These are phyloP conservation scores for Diaporthe sp. DNA, from an alignment of 2,329 filamentous ascomycete genomes.

Conservation along the genomic window DNA sequence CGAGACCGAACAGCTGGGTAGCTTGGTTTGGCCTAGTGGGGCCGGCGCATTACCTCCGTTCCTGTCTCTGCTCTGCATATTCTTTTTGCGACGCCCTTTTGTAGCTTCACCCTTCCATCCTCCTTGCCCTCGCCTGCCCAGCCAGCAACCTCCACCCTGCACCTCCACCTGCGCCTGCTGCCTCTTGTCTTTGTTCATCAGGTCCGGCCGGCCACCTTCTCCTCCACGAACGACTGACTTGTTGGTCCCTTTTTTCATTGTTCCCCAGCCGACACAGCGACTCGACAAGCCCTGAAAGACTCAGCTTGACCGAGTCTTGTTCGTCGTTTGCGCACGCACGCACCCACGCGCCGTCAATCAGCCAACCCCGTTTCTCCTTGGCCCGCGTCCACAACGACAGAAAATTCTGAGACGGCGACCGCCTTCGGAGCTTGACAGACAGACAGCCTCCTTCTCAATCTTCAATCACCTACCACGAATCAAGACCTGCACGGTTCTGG, in stretches of 20 bases:
- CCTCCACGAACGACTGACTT: not conserved
- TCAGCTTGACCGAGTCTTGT: slow-evolving; percentile 10
- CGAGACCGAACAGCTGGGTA: slow-evolving; percentile 8
- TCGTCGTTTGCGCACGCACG: not conserved
- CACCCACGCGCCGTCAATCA: not conserved
- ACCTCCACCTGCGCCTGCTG: slow-evolving; percentile 15
- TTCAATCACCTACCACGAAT: not conserved
- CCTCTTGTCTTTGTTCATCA: slow-evolving; percentile 26
- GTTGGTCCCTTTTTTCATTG: not conserved
- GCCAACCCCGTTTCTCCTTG: slow-evolving; percentile 9
- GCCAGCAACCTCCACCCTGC: slow-evolving; percentile 15
- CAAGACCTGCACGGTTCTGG: slow-evolving; percentile 9
- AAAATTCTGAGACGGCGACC: slow-evolving; percentile 14
- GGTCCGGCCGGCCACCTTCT: not conserved
- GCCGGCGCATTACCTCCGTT: slow-evolving; percentile 33
- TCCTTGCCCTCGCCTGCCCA: slow-evolving; percentile 1
- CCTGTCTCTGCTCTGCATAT: slow-evolving; percentile 27
- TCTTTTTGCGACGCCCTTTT: slow-evolving; percentile 33
- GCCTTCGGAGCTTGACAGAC: not conserved
- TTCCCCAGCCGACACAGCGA: not conserved
- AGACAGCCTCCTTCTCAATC: not conserved
- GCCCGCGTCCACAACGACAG: slow-evolving; percentile 11
- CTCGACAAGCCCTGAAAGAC: slow-evolving; percentile 9
- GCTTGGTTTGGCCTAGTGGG: slow-evolving; percentile 29
- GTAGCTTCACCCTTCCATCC: slow-evolving; percentile 28